Percentiles rank a stretch among this genome's conserved stretches.
These are phyloP conservation scores for Bassia scoparia DNA, from an alignment of 148 eudicot species.

Conservation along the genomic window DNA sequence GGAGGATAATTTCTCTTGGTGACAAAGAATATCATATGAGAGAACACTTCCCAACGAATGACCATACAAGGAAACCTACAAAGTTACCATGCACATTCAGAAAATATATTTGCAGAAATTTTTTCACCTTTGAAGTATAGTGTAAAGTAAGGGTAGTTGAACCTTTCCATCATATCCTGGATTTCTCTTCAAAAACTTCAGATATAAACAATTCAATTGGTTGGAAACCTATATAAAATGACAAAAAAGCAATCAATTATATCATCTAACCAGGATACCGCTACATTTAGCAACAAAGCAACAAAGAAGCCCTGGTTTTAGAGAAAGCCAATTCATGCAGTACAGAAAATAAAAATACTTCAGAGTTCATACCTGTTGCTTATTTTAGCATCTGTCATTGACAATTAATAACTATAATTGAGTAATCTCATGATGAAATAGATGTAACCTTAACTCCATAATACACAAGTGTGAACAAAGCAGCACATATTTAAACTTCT, in stretches of 20 bases:
- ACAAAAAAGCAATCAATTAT: background rate
- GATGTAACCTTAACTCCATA: background rate
- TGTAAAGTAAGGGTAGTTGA: background rate
- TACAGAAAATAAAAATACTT: too few species aligned
- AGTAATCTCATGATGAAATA: background rate
- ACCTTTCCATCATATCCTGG: slow-evolving; percentile 99
- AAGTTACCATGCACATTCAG: slow-evolving; percentile 13
- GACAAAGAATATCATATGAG: slow-evolving; percentile 93
- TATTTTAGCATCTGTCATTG: too few species aligned
- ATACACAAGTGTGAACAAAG: background rate
- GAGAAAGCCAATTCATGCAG: background rate
- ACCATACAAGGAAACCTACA: slow-evolving; percentile 89
- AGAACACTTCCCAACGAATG: slow-evolving; percentile 98
- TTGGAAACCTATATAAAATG: slow-evolving; percentile 70
- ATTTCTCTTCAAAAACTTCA: slow-evolving; percentile 84
- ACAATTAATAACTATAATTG: background rate
- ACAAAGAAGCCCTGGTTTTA: background rate
- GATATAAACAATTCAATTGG: slow-evolving; percentile 76
- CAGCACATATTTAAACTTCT: background rate
- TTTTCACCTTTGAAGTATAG: background rate
- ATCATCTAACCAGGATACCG: background rate
- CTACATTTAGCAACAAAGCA: slow-evolving; percentile 1
- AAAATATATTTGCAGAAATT: slow-evolving; percentile 7
- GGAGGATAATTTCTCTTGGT: slow-evolving; percentile 73
- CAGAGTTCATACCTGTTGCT: too few species aligned